These are phyloP conservation scores for Paramyrothecium sp. DNA, from an alignment of 2,329 filamentous ascomycete genomes.

Conservation along the genomic window DNA sequence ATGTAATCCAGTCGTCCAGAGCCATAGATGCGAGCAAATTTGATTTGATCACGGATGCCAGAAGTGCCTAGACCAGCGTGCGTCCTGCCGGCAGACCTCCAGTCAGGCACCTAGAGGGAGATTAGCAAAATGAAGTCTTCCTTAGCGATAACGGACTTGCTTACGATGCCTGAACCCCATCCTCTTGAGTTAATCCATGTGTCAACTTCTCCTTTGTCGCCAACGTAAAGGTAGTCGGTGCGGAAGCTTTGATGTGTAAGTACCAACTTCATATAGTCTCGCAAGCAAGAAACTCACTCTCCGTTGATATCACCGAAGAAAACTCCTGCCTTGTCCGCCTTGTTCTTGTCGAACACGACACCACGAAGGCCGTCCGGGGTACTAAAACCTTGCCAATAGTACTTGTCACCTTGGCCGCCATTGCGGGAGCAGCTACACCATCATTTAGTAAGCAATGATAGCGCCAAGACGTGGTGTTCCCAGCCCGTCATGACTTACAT, in stretches of 20 bases:
- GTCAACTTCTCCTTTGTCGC: slow-evolving; percentile 7
- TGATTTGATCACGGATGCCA: slow-evolving; percentile 6
- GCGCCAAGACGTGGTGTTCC: neutral
- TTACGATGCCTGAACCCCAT: slow-evolving; percentile 5
- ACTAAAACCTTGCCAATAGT: slow-evolving; percentile 27
- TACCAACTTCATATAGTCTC: neutral
- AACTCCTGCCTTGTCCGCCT: neutral
- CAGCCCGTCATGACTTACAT: neutral
- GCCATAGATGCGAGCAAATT: slow-evolving; percentile 15
- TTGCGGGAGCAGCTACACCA: slow-evolving; percentile 3
- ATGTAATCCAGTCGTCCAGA: slow-evolving; percentile 11
- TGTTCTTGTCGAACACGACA: neutral
- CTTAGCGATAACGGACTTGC: neutral
- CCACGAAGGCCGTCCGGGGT: neutral
- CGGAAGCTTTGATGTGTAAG: neutral
- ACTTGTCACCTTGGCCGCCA: slow-evolving; percentile 2
- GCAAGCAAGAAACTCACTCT: neutral
- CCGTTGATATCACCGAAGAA: neutral
- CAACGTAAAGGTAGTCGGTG: neutral
- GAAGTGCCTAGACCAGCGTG: slow-evolving; percentile 5
- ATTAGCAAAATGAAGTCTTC: neutral
- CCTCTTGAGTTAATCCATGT: slow-evolving; percentile 18
- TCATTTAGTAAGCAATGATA: neutral
- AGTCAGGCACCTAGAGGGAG: slow-evolving; percentile 3
- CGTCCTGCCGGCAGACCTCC: slow-evolving; percentile 8